phyloP scores from a whole-genome alignment of 2,329 filamentous ascomycete genomes.

The Ceratocystis papillata region DNA sequence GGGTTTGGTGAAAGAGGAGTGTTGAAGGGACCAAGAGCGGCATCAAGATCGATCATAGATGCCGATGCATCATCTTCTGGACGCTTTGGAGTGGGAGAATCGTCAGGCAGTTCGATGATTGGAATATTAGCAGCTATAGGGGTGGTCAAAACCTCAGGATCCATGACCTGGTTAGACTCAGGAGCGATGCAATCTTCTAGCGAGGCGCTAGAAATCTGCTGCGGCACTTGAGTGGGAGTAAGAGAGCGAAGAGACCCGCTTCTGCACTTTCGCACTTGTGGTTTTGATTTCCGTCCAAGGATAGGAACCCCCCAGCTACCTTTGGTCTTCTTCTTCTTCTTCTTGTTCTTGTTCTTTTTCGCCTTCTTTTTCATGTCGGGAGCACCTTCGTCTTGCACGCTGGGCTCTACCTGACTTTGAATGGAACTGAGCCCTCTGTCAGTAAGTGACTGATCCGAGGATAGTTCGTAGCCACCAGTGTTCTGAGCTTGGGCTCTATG shows the following conservation, averaged over 20 bases:
- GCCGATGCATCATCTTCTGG: conserved; percentile 53
- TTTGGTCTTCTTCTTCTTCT: conserved; percentile 29
- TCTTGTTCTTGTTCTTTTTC: conserved; percentile 45
- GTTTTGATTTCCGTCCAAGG: conserved; percentile 51
- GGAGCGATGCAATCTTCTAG: conserved; percentile 22
- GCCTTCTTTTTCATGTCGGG: conserved; percentile 30
- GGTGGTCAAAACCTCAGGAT: conserved; percentile 20
- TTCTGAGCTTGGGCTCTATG: conserved; percentile 26
- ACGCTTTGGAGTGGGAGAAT: conserved; percentile 17
- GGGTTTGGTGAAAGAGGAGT: conserved; percentile 56
- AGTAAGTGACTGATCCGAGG: conserved; percentile 24
- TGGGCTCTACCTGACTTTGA: conserved; percentile 26
- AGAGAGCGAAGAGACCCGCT: conserved; percentile 34
- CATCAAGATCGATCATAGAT: conserved; percentile 87
- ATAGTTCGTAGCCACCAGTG: conserved; percentile 2
- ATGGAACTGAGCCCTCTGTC: conserved; percentile 30
- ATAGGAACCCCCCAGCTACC: conserved; percentile 56
- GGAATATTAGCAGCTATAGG: conserved; percentile 17
- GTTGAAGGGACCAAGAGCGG: conserved; percentile 83
- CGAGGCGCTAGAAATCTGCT: conserved; percentile 25
- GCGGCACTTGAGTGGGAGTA: conserved; percentile 32
- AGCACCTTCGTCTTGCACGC: conserved; percentile 23
- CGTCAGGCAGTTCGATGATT: conserved; percentile 28
- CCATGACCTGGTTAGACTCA: conserved; percentile 22
- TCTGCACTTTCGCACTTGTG: conserved; percentile 35